Evolutionary conservation across 2,329 filamentous ascomycete species (phyloP), one percentile per base, ranked within the genome.

Genomic region (Byssoonygena ceratinophila): DNA sequence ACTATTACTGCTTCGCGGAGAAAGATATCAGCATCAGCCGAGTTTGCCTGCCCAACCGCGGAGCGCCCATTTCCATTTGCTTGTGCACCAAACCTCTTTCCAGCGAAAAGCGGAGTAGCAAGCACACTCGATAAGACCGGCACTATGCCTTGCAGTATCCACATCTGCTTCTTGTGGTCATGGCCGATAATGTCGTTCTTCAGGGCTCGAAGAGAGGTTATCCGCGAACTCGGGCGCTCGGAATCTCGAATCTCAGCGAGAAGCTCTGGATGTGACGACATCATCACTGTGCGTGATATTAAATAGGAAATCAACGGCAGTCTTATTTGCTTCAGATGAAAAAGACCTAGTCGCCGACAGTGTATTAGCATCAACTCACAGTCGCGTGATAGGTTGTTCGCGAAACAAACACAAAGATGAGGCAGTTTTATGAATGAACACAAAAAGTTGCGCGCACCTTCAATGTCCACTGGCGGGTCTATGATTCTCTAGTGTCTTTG

Each of bases 131-230:
- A 68, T 36, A 84, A 67, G 48, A 80, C 67, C 32, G 74, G 72
- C 25, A 80, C 74, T 46, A 86, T 71, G 31, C 90, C 90, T 51
- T 80, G 72, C 54, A 74, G 75, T 37, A 96, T 76, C 74, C 84
- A 90, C 53, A 80, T 70, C 68, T 91, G 84, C 70, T 98, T 98
- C 66, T 84, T 83, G 67, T 91, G 83, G 31, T 85, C 78, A 68
- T 97, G 88, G 22, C 92, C 92, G 55, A 95, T 82, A 45, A 94
- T 78, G 57, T 92, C 85, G 68, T 95, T 92, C 73, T 95, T 97
- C 27, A 98, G 73, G 39, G 76, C 74, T 58, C 83, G 81, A 41
- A 96, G 75, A 46, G 82, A 79, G 23, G 75, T 71, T 37, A 79
- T 62, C 56, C 69, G 70, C 44, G 63, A 63, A 37, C 63, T 65